Evolutionary conservation across 495 filamentous ascomycete species (phyloP), one percentile per base, ranked within the genome.

Genomic region (Tuber calosporum): DNA sequence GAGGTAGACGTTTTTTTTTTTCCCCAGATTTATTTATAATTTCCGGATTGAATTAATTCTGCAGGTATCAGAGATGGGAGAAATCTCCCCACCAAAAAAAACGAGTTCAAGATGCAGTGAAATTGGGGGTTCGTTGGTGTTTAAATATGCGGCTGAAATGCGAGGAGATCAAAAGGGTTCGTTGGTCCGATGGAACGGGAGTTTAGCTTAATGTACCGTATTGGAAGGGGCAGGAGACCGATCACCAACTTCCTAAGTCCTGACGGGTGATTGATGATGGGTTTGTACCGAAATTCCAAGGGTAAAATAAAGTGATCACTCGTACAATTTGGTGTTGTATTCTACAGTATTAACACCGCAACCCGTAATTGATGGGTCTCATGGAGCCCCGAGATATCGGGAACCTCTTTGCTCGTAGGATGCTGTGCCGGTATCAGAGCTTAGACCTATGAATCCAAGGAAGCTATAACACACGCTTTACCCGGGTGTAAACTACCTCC

Each of bases 141-240:
- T 62, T 62, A n/a, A 13, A n/a, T 62, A 62, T 62, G 53, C 53
- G 53, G 53, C 53, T 62, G 53, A 62, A 62, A 62, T 62, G 53
- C 53, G 53, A 62, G 53, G 26, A 19, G 53, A 62, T 62, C 53
- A 34, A 34, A 62, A 30, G 13, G 53, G 53, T 34, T 62, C 3
- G 53, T 34, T 62, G 53, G 53, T 62, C 53, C 53, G 53, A 34
- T 62, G 53, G 53, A 26, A 62, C 7, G 53, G 26, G 53, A 34
- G 53, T 62, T 34, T 62, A 6, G 53, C 53, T 62, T 30, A 34
- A n/a, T n/a, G n/a, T n/a, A n/a, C n/a, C n/a, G n/a, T n/a, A n/a
- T n/a, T 62, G 15, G 34, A 26, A 62, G 3, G 8, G 26, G 19
- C 53, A 62, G 11, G 53, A 62, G 26, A 17, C 3, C 53, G 53